phyloP scores from a whole-genome alignment of 768 basidiomycete genomes.

The Phanerochaete sordida region DNA sequence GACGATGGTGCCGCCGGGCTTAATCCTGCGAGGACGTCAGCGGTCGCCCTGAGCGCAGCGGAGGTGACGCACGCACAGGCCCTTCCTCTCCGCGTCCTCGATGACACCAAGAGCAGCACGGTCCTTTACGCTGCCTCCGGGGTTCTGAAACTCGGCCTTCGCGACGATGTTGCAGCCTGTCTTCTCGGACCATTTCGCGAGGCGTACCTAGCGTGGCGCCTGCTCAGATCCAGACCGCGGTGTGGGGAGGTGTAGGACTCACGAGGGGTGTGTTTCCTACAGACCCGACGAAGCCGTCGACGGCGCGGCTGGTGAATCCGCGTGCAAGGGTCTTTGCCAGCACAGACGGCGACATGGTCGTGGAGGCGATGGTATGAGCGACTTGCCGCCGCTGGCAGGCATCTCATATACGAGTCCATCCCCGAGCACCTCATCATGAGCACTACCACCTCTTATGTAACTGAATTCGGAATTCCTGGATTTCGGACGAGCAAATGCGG shows the following conservation, averaged over 20 bases:
- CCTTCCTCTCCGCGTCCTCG: slow-evolving; percentile 80
- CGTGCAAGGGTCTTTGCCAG: slow-evolving; percentile 19
- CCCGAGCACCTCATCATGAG: slow-evolving; percentile 17
- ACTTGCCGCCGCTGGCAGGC: background rate
- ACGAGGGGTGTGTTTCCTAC: slow-evolving; percentile 95
- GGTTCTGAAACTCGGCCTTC: slow-evolving; percentile 99
- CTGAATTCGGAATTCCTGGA: slow-evolving; percentile 7
- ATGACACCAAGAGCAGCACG: slow-evolving; percentile 91
- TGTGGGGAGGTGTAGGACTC: slow-evolving; percentile 18
- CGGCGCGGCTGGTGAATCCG: slow-evolving; percentile 33
- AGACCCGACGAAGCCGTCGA: slow-evolving; percentile 81
- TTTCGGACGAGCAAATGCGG: background rate
- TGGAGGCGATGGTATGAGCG: background rate
- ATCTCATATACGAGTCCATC: background rate
- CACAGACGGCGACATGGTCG: slow-evolving; percentile 20
- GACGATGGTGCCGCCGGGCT: slow-evolving; percentile 93
- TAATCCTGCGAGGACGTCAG: slow-evolving; percentile 45
- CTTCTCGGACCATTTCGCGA: slow-evolving; percentile 76
- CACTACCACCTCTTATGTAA: slow-evolving; percentile 2
- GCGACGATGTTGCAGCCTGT: slow-evolving; percentile 83
- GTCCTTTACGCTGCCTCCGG: slow-evolving; percentile 97
- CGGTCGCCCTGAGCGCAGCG: background rate
- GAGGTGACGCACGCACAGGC: slow-evolving; percentile 49
- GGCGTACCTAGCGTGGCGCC: slow-evolving; percentile 58
- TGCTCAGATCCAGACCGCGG: slow-evolving; percentile 1